Conservation (phyloP, 2,329 filamentous ascomycete species). For the Fusarium floridanum region DNA sequence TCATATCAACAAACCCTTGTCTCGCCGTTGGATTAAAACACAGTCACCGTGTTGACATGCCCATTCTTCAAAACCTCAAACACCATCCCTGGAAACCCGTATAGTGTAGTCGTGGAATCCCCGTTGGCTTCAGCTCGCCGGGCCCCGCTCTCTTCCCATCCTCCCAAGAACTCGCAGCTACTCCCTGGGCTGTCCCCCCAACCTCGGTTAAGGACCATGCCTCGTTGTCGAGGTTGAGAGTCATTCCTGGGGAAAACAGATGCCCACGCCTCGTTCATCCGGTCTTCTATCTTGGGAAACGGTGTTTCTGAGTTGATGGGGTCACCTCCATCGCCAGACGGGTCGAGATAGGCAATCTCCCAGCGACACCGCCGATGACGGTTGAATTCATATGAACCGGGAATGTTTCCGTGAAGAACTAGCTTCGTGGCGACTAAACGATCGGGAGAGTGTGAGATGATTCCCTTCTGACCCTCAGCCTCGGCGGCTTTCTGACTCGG, state of each 20-base stretch:
- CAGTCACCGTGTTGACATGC: constrained; percentile 87
- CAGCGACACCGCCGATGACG: constrained; percentile 90
- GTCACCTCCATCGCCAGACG: constrained; percentile 58
- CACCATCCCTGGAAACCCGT: constrained; percentile 91
- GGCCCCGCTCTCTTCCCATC: constrained; percentile 81
- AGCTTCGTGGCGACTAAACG: constrained; percentile 89
- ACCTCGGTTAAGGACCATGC: constrained; percentile 92
- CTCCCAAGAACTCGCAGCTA: constrained; percentile 86
- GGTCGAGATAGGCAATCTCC: constrained; percentile 74
- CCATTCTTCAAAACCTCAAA: constrained; percentile 98
- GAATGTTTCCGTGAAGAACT: constrained; percentile 94
- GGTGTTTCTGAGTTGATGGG: constrained; percentile 79
- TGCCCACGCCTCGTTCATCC: constrained; percentile 78
- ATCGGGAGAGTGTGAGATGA: constrained; percentile 64
- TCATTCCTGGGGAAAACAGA: constrained; percentile 70
- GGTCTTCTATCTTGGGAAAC: constrained; percentile 79
- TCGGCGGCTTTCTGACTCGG: constrained; percentile 50
- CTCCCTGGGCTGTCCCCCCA: constrained; percentile 94
- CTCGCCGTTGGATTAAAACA: constrained; percentile 70
- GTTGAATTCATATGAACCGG: constrained; percentile 97
- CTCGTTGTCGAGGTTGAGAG: constrained; percentile 66
- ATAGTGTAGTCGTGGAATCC: constrained; percentile 82
- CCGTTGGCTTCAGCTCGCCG: constrained; percentile 67
- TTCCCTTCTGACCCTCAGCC: constrained; percentile 44
- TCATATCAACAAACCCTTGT: not conserved